Evolutionary conservation across 2,329 filamentous ascomycete genomes (phyloP).

Genomic region (Trichoderma koningii): DNA sequence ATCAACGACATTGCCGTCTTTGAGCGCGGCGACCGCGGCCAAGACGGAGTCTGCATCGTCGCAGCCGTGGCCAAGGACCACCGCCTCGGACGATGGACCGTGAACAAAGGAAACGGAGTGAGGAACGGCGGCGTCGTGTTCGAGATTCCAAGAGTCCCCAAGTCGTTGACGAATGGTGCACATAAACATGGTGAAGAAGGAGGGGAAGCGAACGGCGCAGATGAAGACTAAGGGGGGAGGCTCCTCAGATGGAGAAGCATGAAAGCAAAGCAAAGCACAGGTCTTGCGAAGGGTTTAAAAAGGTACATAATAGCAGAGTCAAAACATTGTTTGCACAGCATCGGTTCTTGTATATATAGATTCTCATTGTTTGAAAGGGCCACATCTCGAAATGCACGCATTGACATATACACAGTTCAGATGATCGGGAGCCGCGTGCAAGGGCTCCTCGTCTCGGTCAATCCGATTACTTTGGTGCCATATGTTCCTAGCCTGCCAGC

Average conservation of each 20-base stretch:
- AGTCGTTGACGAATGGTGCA: constrained; percentile 40
- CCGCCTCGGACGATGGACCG: constrained; percentile 80
- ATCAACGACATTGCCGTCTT: constrained; percentile 88
- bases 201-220: neutral
- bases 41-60: constrained; percentile 77
- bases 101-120: constrained; percentile 52
- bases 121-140: constrained; percentile 88
- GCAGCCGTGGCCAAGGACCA: constrained; percentile 87
- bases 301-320: constrained; percentile 31
- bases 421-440: neutral
- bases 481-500: neutral
- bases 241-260: constrained; percentile 28
- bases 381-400: constrained; percentile 15
- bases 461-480: neutral
- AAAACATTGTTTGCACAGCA: constrained; percentile 28
- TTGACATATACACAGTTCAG: neutral
- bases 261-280: constrained; percentile 1
- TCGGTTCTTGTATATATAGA: constrained; percentile 20
- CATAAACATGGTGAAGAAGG: constrained; percentile 34
- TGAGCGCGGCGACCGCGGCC: constrained; percentile 76
- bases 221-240: neutral
- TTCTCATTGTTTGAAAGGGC: constrained; percentile 3
- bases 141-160: constrained; percentile 64
- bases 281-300: neutral
- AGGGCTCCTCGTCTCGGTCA: neutral